phyloP scores from a whole-genome alignment of 495 filamentous ascomycete genomes.

The Pseudoneurospora amorphoporcata region DNA sequence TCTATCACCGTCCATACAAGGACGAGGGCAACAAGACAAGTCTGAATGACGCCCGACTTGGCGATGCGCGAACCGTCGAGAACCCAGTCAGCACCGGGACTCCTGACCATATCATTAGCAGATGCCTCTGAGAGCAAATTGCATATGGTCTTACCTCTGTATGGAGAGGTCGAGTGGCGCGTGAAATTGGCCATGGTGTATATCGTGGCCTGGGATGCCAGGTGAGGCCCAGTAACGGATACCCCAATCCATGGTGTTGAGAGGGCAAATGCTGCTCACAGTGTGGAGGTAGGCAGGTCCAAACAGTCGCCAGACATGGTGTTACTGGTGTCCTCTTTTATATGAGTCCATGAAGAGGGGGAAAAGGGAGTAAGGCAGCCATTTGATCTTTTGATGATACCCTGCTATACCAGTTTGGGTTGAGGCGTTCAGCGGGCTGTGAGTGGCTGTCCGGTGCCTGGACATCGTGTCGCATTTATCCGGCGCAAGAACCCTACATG shows the following conservation, averaged over 20 bases:
- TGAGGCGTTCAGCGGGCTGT: not conserved
- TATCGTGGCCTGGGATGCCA: not conserved
- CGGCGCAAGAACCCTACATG: no score
- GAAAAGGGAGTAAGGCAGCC: not conserved
- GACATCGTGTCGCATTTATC: not conserved
- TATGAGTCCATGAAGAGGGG: not conserved
- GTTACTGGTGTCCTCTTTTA: not conserved
- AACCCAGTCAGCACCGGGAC: slow-evolving; percentile 1
- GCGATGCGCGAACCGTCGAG: not conserved
- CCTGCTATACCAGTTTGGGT: not conserved
- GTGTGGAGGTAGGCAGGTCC: not conserved
- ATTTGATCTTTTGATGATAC: not conserved
- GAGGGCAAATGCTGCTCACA: not conserved
- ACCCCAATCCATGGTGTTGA: not conserved
- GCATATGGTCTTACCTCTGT: not conserved
- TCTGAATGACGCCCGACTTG: slow-evolving; percentile 3
- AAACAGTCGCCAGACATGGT: not conserved
- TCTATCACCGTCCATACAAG: slow-evolving; percentile 1
- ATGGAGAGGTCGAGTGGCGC: not conserved
- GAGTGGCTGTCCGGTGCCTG: not conserved
- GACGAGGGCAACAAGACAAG: not conserved
- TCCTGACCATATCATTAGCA: not conserved
- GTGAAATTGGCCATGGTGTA: not conserved
- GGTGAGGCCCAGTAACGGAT: not conserved
- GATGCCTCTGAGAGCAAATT: not conserved